phyloP scores from a whole-genome alignment of 2,329 filamentous ascomycete species.

The Thelonectria blattea region DNA sequence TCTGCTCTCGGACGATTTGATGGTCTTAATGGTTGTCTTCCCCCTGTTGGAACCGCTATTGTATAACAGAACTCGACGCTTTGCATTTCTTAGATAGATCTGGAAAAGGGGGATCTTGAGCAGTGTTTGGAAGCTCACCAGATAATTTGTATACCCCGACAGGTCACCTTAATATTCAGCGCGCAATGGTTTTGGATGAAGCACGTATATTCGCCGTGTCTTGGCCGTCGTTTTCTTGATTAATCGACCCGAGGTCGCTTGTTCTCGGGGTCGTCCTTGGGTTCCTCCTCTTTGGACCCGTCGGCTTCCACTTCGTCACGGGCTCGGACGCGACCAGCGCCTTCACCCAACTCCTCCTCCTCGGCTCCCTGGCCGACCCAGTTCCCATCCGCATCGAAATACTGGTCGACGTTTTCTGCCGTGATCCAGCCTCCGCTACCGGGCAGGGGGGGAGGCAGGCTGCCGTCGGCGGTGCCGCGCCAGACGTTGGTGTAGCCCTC shows the following conservation, averaged over 20 bases:
- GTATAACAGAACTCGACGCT: conserved; percentile 11
- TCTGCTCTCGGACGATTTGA: conserved; percentile 13
- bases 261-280: conserved; percentile 49
- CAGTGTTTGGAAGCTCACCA: conserved; percentile 21
- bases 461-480: conserved; percentile 53
- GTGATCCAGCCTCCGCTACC: conserved; percentile 87
- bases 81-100: conserved; percentile 10
- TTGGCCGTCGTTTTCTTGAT: background rate
- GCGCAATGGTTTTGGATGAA: conserved; percentile 39
- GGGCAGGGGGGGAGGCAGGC: conserved; percentile 70
- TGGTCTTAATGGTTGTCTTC: conserved; percentile 1
- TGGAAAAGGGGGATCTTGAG: conserved; percentile 2
- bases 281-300: conserved; percentile 50
- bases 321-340: conserved; percentile 64
- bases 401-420: conserved; percentile 86
- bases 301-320: conserved; percentile 60
- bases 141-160: conserved; percentile 30
- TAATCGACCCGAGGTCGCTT: conserved; percentile 57
- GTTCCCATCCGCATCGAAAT: conserved; percentile 81
- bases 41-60: conserved; percentile 6
- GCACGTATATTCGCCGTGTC: too few relatives aligned
- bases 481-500: conserved; percentile 64
- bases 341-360: conserved; percentile 63
- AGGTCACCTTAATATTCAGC: conserved; percentile 34
- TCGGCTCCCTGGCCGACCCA: conserved; percentile 62